Evolutionary conservation across 257 asterid species (phyloP).

Genomic region (Solanum okadae): DNA sequence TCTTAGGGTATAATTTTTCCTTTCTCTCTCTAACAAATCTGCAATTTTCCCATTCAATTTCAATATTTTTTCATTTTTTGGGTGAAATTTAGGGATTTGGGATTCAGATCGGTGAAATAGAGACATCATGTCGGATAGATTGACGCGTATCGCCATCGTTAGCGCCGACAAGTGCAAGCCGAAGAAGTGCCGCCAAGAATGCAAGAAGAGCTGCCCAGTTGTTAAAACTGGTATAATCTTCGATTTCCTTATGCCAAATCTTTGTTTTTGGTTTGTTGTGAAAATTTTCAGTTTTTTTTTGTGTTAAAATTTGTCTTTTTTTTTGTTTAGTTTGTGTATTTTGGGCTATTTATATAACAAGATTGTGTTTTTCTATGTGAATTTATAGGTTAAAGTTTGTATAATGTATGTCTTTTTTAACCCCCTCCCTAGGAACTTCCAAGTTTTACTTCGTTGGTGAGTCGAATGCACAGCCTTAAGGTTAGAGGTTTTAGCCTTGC

Average conservation of each 20-base stretch:
- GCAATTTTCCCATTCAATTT: not conserved
- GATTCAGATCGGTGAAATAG: constrained; percentile 6
- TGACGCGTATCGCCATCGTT: constrained; percentile 96
- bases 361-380: not conserved
- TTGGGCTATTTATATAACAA: not conserved
- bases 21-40: not conserved
- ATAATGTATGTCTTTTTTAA: not conserved
- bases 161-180: constrained; percentile 97
- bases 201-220: constrained; percentile 98
- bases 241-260: not conserved
- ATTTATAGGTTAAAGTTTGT: not conserved
- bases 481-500: not conserved
- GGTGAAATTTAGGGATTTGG: not conserved
- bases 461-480: not conserved
- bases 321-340: not conserved
- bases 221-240: constrained; percentile 65
- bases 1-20: not conserved
- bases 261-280: not conserved
- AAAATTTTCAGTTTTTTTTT: not conserved
- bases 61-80: not conserved
- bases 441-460: not conserved
- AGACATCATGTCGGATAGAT: constrained; percentile 80
- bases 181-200: constrained; percentile 92
- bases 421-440: not conserved
- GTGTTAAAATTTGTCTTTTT: not conserved